Evolutionary conservation across 352 stramenopile species (phyloP).

Genomic region (Phytophthora foliorum): DNA sequence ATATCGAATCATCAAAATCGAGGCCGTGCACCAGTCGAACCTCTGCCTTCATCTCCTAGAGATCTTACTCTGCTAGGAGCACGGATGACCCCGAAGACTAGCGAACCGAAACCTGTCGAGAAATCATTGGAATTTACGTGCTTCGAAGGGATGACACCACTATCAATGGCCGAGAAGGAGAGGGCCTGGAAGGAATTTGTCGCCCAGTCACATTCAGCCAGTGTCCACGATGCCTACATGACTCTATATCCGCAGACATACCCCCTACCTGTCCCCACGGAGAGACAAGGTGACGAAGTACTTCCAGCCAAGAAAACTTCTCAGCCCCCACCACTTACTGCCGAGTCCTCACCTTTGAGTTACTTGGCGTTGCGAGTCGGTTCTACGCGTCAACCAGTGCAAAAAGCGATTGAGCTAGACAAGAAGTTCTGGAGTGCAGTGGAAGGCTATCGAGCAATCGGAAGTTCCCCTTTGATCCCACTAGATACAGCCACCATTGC

Average conservation of each 20-base stretch:
- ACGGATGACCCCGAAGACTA: slow-evolving; percentile 12
- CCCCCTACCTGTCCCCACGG: background rate
- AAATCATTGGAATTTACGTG: slow-evolving; percentile 1
- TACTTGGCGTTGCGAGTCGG: slow-evolving; percentile 14
- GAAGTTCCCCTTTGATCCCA: slow-evolving; percentile 41
- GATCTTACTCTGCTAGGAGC: slow-evolving; percentile 33
- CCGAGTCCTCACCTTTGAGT: background rate
- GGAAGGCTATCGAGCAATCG: slow-evolving; percentile 64
- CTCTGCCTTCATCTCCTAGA: background rate
- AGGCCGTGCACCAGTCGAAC: background rate
- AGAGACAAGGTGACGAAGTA: background rate
- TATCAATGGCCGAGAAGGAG: slow-evolving; percentile 52
- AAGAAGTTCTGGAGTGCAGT: slow-evolving; percentile 77
- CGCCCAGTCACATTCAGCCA: slow-evolving; percentile 37
- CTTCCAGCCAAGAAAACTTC: background rate
- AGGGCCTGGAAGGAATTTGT: slow-evolving; percentile 60
- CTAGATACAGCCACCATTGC: slow-evolving; percentile 48
- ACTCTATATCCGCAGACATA: slow-evolving; percentile 68
- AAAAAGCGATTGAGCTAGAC: slow-evolving; percentile 39
- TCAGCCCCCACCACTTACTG: background rate
- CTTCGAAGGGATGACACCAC: slow-evolving; percentile 17
- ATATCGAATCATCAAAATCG: background rate
- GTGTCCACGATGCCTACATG: slow-evolving; percentile 70
- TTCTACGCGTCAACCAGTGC: slow-evolving; percentile 14
- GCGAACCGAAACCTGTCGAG: background rate